phyloP scores from a whole-genome alignment of 805 yeast species.

The Scheffersomyces coipomensis region DNA sequence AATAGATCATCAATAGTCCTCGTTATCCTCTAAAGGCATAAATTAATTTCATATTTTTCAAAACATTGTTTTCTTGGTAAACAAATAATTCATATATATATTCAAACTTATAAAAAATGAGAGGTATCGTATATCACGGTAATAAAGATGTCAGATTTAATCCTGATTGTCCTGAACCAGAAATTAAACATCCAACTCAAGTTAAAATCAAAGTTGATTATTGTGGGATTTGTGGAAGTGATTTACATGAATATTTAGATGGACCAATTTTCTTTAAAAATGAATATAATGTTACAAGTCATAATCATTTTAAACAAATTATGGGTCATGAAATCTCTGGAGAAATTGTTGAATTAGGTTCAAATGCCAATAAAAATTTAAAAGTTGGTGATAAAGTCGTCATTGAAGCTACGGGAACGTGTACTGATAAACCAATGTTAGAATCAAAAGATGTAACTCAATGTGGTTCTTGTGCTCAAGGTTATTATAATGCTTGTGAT shows the following conservation, averaged over 20 bases:
- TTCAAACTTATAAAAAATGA: no score
- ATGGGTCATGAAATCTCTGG: conserved; percentile 71
- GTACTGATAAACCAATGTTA: conserved; percentile 45
- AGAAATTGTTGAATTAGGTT: conserved; percentile 57
- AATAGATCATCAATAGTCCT: no score
- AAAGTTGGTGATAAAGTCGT: conserved; percentile 66
- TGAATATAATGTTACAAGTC: conserved; percentile 44
- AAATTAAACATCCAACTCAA: conserved; percentile 30
- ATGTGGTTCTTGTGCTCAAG: conserved; percentile 52
- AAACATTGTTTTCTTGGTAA: no score
- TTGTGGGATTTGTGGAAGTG: conserved; percentile 68
- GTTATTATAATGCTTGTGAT: conserved; percentile 52
- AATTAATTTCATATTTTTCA: no score
- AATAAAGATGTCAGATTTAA: conserved; percentile 14
- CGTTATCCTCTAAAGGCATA: no score
- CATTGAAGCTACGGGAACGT: conserved; percentile 61
- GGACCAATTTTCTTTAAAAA: conserved; percentile 60
- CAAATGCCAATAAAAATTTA: conserved; percentile 45
- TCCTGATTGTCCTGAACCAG: conserved; percentile 25
- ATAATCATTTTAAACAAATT: conserved; percentile 35
- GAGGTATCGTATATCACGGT: conserved; percentile 23
- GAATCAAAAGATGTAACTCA: conserved; percentile 22
- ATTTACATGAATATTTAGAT: conserved; percentile 53
- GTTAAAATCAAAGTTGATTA: conserved; percentile 57
- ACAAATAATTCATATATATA: no score